These are phyloP conservation scores for Piedraia hortae DNA, from an alignment of 2,329 filamentous ascomycete species.

Conservation along the genomic window DNA sequence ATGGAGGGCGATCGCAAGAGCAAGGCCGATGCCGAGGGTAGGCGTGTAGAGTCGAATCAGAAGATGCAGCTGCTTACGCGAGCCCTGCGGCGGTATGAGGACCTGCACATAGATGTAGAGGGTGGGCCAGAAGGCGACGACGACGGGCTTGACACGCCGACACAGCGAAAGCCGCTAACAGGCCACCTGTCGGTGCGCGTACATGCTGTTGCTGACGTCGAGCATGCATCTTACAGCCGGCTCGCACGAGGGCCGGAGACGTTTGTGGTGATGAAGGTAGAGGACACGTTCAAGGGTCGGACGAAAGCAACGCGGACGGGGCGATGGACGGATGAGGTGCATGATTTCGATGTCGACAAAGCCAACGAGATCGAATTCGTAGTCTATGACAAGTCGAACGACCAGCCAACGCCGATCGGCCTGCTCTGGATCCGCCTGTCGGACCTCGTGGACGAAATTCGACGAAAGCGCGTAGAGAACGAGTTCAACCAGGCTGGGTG, in stretches of 20 bases:
- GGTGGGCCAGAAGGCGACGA: conserved; percentile 22
- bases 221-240: conserved; percentile 56
- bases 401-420: conserved; percentile 75
- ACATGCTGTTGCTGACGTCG: conserved; percentile 73
- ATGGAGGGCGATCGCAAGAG: conserved; percentile 96
- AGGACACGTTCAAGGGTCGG: conserved; percentile 71
- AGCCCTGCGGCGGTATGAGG: conserved; percentile 86
- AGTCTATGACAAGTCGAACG: conserved; percentile 79
- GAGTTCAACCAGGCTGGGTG: conserved; percentile 86
- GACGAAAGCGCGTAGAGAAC: conserved; percentile 85
- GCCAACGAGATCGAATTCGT: conserved; percentile 96
- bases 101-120: conserved; percentile 70
- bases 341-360: conserved; percentile 87
- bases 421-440: conserved; percentile 92
- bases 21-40: conserved; percentile 68
- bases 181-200: conserved; percentile 71
- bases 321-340: conserved; percentile 72
- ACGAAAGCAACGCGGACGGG: conserved; percentile 69
- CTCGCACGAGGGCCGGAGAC: conserved; percentile 85
- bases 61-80: conserved; percentile 93
- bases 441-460: conserved; percentile 91
- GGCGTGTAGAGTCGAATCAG: conserved; percentile 82
- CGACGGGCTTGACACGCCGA: conserved; percentile 87
- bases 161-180: conserved; percentile 82
- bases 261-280: conserved; percentile 86